Base-by-base conservation (phyloP, 176 grass and related monocot genomes). In the Aegilops longissima region DNA sequence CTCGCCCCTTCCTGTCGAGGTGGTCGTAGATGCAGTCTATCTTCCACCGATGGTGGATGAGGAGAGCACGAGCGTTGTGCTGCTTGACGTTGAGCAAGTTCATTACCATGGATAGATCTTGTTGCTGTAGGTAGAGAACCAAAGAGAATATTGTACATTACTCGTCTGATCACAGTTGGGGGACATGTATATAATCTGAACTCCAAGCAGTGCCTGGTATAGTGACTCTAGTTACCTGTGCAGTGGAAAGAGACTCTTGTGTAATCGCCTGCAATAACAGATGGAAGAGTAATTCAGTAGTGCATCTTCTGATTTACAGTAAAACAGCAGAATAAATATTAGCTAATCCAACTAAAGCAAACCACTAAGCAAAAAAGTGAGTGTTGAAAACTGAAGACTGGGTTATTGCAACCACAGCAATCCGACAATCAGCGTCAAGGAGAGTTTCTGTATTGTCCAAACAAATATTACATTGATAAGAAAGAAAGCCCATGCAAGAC, bases 1-100 rank as follows among this genome's bases (percentile, higher is more conserved):
- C 91, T 77, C 63, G 70, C 5, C 91, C 91, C 70, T 89, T 89
- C 5, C 39, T 34, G 40, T 87, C 91, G 3, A 92, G 11, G 61
- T 66, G 51, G 31, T 92, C 87, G 5, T 27, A 87, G 52, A 92
- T 64, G 39, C 61, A 17, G 51, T 92, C 80, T 3, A 89, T 35
- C 52, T 80, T 89, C 91, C 91, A 92, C 12, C 84, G 84, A 20
- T 89, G 88, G 54, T 89, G 78, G 52, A 87, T 92, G 54, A 92
- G 84, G 39, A 92, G 84, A 11, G 84, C 13, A 5, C 91, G 84
- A 2, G 91, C 91, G 17, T 92, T 76, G 18, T 89, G 69, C 77
- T 87, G 80, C 24, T 89, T 92, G 52, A 92, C 42, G 18, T 47
- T n/a, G 36, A 92, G 44, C 76, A 92, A 62, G 63, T 73, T 86